These are phyloP conservation scores for Brasenia schreberi DNA, from an alignment of 164 flowering plant genomes.

Conservation along the genomic window DNA sequence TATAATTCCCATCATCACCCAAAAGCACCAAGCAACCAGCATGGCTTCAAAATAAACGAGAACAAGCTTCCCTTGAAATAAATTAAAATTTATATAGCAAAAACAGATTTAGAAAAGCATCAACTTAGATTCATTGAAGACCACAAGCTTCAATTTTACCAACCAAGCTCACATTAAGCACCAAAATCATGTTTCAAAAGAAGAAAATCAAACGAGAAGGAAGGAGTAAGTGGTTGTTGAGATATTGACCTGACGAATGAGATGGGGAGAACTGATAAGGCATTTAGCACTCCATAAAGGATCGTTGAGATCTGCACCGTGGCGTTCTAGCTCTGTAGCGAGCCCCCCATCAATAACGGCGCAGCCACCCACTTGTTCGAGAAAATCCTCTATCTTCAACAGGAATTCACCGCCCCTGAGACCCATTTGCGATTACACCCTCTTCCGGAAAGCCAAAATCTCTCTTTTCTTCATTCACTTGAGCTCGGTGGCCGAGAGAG, in stretches of 20 bases:
- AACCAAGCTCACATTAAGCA: background rate
- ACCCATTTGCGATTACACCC: conserved; percentile 1
- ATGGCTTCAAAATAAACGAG: too few species aligned
- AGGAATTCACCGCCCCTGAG: background rate
- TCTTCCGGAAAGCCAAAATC: background rate
- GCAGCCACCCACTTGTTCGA: conserved; percentile 43
- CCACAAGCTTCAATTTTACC: background rate
- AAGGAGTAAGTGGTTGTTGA: background rate
- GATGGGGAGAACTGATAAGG: conserved; percentile 67
- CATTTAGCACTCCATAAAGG: conserved; percentile 98
- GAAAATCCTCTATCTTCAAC: conserved; percentile 26
- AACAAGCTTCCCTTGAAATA: too few species aligned
- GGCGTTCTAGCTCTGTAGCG: conserved; percentile 91
- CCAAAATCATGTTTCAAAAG: background rate
- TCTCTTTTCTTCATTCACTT: too few species aligned
- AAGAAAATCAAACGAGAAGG: background rate
- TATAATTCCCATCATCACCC: too few species aligned
- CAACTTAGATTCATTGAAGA: too few species aligned
- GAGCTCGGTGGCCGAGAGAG: background rate
- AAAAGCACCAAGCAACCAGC: background rate
- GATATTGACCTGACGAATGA: conserved; percentile 41
- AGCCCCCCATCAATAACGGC: conserved; percentile 90
- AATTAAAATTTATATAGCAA: too few species aligned
- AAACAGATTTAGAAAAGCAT: too few species aligned
- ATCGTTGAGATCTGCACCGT: conserved; percentile 82